Base-by-base conservation (phyloP, 1,284 basidiomycete species). In the Ustilago nuda region DNA sequence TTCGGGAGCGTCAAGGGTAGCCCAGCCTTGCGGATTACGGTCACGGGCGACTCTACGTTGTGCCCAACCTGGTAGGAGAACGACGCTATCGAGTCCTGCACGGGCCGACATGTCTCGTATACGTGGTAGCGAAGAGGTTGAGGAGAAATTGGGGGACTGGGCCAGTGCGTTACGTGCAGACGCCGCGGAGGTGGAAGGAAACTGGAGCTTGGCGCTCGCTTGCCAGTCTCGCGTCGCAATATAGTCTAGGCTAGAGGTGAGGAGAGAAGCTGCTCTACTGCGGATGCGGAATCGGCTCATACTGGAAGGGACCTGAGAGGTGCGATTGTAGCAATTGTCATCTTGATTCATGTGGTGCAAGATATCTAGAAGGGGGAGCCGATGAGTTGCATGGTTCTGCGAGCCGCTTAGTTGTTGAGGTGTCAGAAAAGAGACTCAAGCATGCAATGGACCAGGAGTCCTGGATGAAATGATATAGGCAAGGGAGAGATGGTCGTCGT, bases 61-160 rank as follows among this genome's bases (percentile, higher is more conserved):
- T 8, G 62, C 70, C 73, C 74, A 79, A 12, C 76, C 76, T 6
- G 76, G 73, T 3, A 79, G 58, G 13, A 79, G 65, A 17, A 79
- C 73, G 23, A 67, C 58, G 23, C 56, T 68, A 30, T 71, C 67
- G 13, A 48, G 46, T 19, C 69, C 68, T 8, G 76, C 41, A 8
- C 73, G 59, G 43, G 41, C 57, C 2, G 72, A 66, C 58, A 66
- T 65, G 41, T 72, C 64, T 19, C 64, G 46, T 48, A 69, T 43
- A 17, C 66, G 62, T 17, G 61, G 60, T 6, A 62, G 30, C 2
- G 58, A 30, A 13, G 72, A 36, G 19, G 61, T 54, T 27, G 67
- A 67, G 3, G 65, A 66, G 13, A 69, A 67, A 33, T 45, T 19
- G 39, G 41, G 37, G 1, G 72, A 59, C 33, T 65, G 59, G 13